Conservation (phyloP, 2,329 filamentous ascomycete genomes). For the Scleromitrula shiraiana region DNA sequence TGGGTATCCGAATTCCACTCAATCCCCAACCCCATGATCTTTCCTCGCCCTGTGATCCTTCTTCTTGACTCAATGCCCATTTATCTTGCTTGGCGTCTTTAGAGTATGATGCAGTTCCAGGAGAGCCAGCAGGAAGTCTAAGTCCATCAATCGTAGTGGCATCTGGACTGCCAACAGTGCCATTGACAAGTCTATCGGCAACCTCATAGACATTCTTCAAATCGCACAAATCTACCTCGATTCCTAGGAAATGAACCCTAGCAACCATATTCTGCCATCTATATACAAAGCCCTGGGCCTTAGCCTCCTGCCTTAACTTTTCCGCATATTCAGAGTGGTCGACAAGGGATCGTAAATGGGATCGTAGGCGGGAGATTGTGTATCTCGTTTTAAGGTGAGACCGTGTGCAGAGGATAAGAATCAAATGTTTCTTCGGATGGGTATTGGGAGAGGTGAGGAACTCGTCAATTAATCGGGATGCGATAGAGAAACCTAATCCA, state of each 20-base stretch:
- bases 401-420: constrained; percentile 79
- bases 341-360: constrained; percentile 46
- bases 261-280: constrained; percentile 36
- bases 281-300: constrained; percentile 46
- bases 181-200: constrained; percentile 27
- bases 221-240: constrained; percentile 54
- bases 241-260: constrained; percentile 50
- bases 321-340: constrained; percentile 44
- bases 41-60: constrained; percentile 38
- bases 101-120: constrained; percentile 25
- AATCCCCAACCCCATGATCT: constrained; percentile 34
- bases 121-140: constrained; percentile 27
- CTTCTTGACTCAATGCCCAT: constrained; percentile 40
- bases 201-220: constrained; percentile 39
- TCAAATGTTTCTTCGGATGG: constrained; percentile 59
- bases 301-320: constrained; percentile 35
- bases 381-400: constrained; percentile 64
- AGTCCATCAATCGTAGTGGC: constrained; percentile 26
- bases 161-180: constrained; percentile 28
- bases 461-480: constrained; percentile 80
- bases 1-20: constrained; percentile 47
- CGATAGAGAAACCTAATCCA: constrained; percentile 78
- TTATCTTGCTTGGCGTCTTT: constrained; percentile 23
- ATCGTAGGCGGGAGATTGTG: constrained; percentile 57
- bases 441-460: constrained; percentile 65